phyloP scores from a whole-genome alignment of 202 grass and related monocot genomes.

The Panicum hallii region DNA sequence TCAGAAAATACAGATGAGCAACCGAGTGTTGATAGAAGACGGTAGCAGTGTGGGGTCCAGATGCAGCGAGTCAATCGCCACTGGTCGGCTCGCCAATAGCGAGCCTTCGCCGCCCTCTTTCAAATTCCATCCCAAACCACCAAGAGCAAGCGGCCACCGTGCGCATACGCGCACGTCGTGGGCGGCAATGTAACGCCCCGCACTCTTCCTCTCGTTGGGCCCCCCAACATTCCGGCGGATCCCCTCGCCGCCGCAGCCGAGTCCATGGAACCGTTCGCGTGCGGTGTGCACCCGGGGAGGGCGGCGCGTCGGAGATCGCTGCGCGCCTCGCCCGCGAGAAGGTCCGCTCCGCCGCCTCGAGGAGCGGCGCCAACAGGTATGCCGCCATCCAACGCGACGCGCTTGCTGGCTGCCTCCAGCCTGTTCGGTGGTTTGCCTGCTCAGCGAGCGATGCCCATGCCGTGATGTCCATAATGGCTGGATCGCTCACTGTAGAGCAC shows the following conservation, averaged over 20 bases:
- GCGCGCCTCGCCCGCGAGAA: conserved; percentile 51
- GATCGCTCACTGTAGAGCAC: conserved; percentile 25
- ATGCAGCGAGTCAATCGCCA: not conserved
- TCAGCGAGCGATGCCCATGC: not conserved
- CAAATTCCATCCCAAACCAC: conserved; percentile 26
- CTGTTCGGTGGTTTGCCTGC: conserved; percentile 48
- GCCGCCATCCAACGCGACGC: not conserved
- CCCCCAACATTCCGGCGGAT: not conserved
- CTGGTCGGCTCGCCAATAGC: not conserved
- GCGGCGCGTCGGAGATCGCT: conserved; percentile 30
- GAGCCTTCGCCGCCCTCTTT: not conserved
- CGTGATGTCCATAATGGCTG: not conserved
- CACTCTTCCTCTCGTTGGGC: conserved; percentile 36
- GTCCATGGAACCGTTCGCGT: not conserved
- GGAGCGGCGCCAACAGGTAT: conserved; percentile 68
- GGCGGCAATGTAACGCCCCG: conserved; percentile 6
- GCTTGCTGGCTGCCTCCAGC: not conserved
- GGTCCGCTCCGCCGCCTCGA: conserved; percentile 60
- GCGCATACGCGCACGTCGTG: not conserved
- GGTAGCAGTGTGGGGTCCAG: not conserved
- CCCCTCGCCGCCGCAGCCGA: not conserved
- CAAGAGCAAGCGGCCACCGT: not conserved
- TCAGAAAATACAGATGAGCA: not conserved
- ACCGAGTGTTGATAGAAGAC: not conserved
- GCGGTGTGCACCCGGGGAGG: conserved; percentile 41